A percentile compares a stretch with the other conserved stretches of the same genome.
Evolutionary conservation across 1,139 yeast species (phyloP).

Genomic region (Saccharomyces hybrid): DNA sequence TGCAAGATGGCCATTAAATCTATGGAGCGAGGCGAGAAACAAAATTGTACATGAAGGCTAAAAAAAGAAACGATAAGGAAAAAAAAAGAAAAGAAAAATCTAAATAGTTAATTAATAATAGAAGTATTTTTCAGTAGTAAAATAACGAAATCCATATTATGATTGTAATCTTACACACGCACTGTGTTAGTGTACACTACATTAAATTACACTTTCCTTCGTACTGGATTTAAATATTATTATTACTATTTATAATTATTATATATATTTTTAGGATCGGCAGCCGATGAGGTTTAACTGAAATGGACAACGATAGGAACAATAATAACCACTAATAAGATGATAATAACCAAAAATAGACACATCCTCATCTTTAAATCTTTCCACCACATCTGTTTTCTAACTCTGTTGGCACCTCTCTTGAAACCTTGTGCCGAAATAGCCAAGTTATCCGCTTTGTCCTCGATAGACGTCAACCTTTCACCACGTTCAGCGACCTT

Average conservation of each 20-base stretch:
- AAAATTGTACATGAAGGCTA: slow-evolving; percentile 1
- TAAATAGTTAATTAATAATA: background rate
- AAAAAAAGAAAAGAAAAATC: background rate
- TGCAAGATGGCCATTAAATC: slow-evolving; percentile 25
- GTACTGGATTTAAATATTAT: background rate
- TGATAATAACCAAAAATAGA: slow-evolving; percentile 69
- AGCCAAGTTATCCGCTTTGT: too few relatives aligned
- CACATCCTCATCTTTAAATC: slow-evolving; percentile 96
- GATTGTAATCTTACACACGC: background rate
- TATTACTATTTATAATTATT: background rate
- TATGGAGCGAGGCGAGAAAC: background rate
- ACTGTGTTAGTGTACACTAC: background rate
- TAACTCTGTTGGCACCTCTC: too few relatives aligned
- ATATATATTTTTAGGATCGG: background rate
- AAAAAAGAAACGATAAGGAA: background rate
- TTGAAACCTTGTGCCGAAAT: too few relatives aligned
- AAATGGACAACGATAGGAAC: slow-evolving; percentile 94
- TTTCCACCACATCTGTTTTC: too few relatives aligned
- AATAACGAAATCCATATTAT: background rate
- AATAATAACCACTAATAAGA: slow-evolving; percentile 77
- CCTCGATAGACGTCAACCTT: too few relatives aligned
- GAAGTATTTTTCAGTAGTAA: background rate
- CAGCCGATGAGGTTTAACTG: slow-evolving; percentile 30
- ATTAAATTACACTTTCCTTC: background rate
- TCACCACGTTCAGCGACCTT: too few relatives aligned